Conservation (phyloP, 2,329 filamentous ascomycete genomes). For the Sporothrix pallida region DNA sequence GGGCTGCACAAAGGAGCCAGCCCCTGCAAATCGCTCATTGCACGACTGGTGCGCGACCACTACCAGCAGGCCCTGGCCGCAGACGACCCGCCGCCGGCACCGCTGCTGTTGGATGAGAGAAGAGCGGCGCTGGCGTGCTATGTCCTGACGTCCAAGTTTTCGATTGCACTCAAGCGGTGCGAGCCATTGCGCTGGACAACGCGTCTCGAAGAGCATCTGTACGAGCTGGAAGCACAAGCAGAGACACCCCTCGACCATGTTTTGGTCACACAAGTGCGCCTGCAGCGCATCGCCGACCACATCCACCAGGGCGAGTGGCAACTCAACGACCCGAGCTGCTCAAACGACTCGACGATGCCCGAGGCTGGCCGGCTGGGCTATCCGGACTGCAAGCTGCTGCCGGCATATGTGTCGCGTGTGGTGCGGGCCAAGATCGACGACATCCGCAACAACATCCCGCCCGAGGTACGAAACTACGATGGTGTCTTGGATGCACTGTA, state of each 20-base stretch:
- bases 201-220: constrained; percentile 63
- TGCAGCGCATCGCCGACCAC: constrained; percentile 50
- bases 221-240: constrained; percentile 51
- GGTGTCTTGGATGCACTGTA: constrained; percentile 46
- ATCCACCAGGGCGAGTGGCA: constrained; percentile 40
- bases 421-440: constrained; percentile 41
- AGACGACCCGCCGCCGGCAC: constrained; percentile 23
- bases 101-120: constrained; percentile 51
- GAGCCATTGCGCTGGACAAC: constrained; percentile 63
- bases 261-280: constrained; percentile 51
- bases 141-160: constrained; percentile 45
- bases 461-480: constrained; percentile 41
- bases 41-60: constrained; percentile 32
- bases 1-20: constrained; percentile 47
- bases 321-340: constrained; percentile 34
- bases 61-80: constrained; percentile 35
- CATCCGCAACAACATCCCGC: constrained; percentile 40
- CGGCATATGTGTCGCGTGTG: constrained; percentile 38
- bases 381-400: constrained; percentile 39
- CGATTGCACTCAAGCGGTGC: constrained; percentile 50
- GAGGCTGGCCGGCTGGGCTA: neutral
- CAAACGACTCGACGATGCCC: neutral
- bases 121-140: constrained; percentile 56
- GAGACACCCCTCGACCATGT: constrained; percentile 58
- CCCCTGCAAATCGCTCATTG: constrained; percentile 32